Base-by-base conservation (phyloP, 352 stramenopile genomes). In the Phytophthora sansomeana region DNA sequence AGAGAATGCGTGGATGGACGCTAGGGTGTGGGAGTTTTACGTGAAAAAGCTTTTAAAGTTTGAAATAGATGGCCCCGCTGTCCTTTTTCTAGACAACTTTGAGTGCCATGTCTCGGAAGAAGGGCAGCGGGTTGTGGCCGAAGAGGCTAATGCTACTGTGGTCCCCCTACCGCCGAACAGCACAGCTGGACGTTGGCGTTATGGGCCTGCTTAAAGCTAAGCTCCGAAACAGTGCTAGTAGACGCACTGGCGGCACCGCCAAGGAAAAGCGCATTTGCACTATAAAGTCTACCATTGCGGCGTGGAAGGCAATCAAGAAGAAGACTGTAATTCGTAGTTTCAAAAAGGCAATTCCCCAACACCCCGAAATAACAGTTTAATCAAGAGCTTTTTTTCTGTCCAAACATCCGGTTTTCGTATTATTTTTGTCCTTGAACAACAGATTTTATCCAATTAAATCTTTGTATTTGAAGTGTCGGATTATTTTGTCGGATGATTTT, bases 1-100 rank as follows among this genome's bases (percentile, higher is more conserved):
- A 42, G 44, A 36, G 11, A 51, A 42, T 19, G 35, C 44, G 5
- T 58, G 35, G 24, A 56, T 58, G 46, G 28, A 58, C 16, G 16
- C 5, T 0, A 52, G 3, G 2, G 57, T 51, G 3, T 64, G 57
- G 46, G 28, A 24, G 9, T 43, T 51, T 14, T 65, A 65, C 19
- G 47, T 65, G 14, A 17, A 51, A 24, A 42, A 53, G 1, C 6
- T 69, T 6, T 13, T 64, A 29, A 41, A 48, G 5, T 69, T 36
- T 48, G 13, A 64, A 44, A 58, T 69, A 29, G 48, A 58, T 46
- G 28, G 0, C 13, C 38, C 36, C 3, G n/a, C 30, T 35, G 14
- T 62, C 13, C 54, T 62, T 16, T 17, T 60, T 24, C 13, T 52
- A 14, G 32, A 50, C 29, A 50, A 50, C 21, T 33, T 50, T 17